Evolutionary conservation across 2,329 filamentous ascomycete species (phyloP).

Genomic region (Knufia fluminis): DNA sequence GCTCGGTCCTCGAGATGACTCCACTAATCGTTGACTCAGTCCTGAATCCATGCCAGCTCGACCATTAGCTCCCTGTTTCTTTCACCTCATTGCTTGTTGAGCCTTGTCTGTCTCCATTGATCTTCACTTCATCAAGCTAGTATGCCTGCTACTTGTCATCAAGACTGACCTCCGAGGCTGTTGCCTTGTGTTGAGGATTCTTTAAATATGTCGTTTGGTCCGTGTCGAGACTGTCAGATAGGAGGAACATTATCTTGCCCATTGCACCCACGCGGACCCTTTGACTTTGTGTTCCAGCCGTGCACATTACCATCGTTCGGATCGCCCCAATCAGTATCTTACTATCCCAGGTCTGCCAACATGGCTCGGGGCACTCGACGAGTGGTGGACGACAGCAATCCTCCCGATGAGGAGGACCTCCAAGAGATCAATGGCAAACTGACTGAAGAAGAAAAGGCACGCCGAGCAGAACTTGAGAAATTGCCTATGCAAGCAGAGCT

Average conservation of each 20-base stretch:
- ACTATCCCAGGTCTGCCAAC: no score
- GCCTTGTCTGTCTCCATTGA: not conserved
- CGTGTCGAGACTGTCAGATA: not conserved
- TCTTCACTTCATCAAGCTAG: not conserved
- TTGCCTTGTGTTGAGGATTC: constrained; percentile 4
- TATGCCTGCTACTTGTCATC: not conserved
- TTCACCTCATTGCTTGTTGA: not conserved
- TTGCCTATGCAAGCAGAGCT: constrained; percentile 9
- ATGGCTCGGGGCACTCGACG: no score
- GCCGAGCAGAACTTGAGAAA: constrained; percentile 5
- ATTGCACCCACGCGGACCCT: no score
- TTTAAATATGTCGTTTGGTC: not conserved
- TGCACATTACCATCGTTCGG: not conserved
- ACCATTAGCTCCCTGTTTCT: not conserved
- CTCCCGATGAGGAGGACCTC: constrained; percentile 7
- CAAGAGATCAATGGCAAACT: constrained; percentile 8
- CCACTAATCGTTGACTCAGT: not conserved
- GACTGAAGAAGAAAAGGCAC: constrained; percentile 6
- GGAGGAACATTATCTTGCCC: no score
- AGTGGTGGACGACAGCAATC: not conserved
- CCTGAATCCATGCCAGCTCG: not conserved
- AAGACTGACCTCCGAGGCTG: not conserved
- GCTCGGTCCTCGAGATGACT: constrained; percentile 1
- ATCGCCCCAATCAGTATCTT: not conserved
- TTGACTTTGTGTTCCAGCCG: no score